These are phyloP conservation scores for Pseudonitzschia pungens DNA, from an alignment of 108 stramenopile genomes.

Conservation along the genomic window DNA sequence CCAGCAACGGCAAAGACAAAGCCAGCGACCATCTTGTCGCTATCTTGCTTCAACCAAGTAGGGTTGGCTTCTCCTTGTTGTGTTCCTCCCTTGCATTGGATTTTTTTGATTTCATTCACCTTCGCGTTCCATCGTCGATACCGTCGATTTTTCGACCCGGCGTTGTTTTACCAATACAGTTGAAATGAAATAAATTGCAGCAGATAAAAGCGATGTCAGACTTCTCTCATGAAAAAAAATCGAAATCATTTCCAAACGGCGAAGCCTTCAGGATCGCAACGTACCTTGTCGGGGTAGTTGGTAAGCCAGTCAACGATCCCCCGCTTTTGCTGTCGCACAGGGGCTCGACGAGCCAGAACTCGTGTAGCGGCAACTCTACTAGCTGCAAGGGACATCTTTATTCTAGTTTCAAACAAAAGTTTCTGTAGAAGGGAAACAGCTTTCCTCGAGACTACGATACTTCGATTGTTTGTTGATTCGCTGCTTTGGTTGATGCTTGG, in stretches of 20 bases:
- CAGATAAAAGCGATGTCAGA: neutral
- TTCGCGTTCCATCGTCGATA: slow-evolving; percentile 2
- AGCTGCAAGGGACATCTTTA: slow-evolving; percentile 48
- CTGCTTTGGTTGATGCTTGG: neutral
- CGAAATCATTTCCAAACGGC: neutral
- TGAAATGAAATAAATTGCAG: neutral
- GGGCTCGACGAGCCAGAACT: slow-evolving; percentile 28
- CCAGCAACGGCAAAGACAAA: slow-evolving; percentile 50
- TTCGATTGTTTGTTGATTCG: neutral
- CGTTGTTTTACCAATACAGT: neutral
- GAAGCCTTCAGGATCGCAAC: slow-evolving; percentile 22
- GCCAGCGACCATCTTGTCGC: slow-evolving; percentile 42
- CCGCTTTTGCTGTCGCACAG: slow-evolving; percentile 48
- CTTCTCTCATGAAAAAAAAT: neutral
- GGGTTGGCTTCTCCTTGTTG: slow-evolving; percentile 71
- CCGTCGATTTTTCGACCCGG: neutral
- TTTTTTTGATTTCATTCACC: slow-evolving; percentile 78
- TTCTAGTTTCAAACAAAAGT: neutral
- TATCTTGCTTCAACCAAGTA: slow-evolving; percentile 81
- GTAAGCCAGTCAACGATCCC: slow-evolving; percentile 64
- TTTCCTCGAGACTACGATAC: neutral
- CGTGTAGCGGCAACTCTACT: slow-evolving; percentile 38
- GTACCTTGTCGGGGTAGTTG: slow-evolving; percentile 82
- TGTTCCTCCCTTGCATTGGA: slow-evolving; percentile 73
- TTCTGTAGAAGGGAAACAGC: neutral